Percentiles rank a stretch among this genome's conserved stretches.
These are phyloP conservation scores for Coleophoma crateriformis DNA, from an alignment of 2,329 filamentous ascomycete genomes.

Conservation along the genomic window DNA sequence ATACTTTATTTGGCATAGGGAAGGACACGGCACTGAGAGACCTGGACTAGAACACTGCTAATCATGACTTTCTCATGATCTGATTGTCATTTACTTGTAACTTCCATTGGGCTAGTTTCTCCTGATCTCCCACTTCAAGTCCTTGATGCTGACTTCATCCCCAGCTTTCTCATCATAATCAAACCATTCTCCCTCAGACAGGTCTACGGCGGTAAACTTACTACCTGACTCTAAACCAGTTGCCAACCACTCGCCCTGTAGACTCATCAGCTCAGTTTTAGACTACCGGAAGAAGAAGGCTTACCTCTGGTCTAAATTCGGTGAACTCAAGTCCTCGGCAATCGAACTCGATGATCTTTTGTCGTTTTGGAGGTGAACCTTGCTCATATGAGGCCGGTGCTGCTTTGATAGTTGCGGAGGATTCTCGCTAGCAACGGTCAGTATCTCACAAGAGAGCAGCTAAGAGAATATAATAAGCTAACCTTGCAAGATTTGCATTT, in stretches of 20 bases:
- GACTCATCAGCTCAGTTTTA: slow-evolving; percentile 3
- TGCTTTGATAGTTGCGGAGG: slow-evolving; percentile 77
- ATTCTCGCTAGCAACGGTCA: slow-evolving; percentile 58
- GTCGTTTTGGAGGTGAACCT: slow-evolving; percentile 64
- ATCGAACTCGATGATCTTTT: slow-evolving; percentile 85
- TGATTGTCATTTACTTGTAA: too few relatives aligned
- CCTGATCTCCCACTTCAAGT: slow-evolving; percentile 76
- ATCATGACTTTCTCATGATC: too few relatives aligned
- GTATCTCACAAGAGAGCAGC: neutral
- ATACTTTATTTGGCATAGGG: too few relatives aligned
- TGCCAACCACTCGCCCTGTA: slow-evolving; percentile 82
- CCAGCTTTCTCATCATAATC: slow-evolving; percentile 94
- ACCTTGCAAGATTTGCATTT: slow-evolving; percentile 98
- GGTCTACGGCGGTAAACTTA: slow-evolving; percentile 76
- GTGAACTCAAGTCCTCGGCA: slow-evolving; percentile 90
- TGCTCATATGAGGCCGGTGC: slow-evolving; percentile 68
- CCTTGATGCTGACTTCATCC: slow-evolving; percentile 89
- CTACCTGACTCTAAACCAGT: slow-evolving; percentile 75
- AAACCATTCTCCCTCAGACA: slow-evolving; percentile 92
- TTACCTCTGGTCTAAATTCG: slow-evolving; percentile 84
- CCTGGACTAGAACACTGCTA: too few relatives aligned
- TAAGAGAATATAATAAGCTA: slow-evolving; percentile 14
- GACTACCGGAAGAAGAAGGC: slow-evolving; percentile 16
- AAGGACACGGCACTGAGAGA: too few relatives aligned
- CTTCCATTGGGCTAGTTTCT: slow-evolving; percentile 15